Conservation (phyloP, 805 yeast genomes). For the Phaffomyces thermotolerans region DNA sequence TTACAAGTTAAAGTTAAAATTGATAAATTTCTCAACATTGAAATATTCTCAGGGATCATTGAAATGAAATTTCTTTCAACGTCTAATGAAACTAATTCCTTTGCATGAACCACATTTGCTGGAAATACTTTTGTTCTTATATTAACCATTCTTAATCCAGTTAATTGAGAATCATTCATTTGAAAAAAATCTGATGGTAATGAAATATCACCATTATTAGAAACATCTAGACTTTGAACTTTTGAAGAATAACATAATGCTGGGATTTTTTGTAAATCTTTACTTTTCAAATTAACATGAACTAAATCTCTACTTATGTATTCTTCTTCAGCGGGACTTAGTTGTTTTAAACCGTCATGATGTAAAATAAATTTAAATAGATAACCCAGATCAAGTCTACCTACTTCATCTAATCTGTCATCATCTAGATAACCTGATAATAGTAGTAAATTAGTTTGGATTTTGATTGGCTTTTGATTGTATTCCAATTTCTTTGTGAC, state of each 20-base stretch:
- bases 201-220: conserved; percentile 79
- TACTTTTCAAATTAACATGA: conserved; percentile 63
- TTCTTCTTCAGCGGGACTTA: conserved; percentile 66
- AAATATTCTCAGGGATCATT: conserved; percentile 49
- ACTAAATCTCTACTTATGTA: conserved; percentile 57
- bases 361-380: conserved; percentile 74
- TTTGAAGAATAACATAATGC: conserved; percentile 75
- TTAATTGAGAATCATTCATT: conserved; percentile 60
- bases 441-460: conserved; percentile 65
- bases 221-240: conserved; percentile 73
- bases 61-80: conserved; percentile 74
- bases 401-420: conserved; percentile 73
- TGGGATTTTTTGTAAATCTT: conserved; percentile 79
- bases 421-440: conserved; percentile 72
- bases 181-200: conserved; percentile 83
- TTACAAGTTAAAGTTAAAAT: conserved; percentile 69
- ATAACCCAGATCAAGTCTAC: conserved; percentile 77
- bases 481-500: conserved; percentile 64
- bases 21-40: conserved; percentile 46
- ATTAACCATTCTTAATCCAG: conserved; percentile 57
- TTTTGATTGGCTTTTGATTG: conserved; percentile 67
- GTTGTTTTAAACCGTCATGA: conserved; percentile 50
- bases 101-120: conserved; percentile 59
- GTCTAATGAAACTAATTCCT: conserved; percentile 57
- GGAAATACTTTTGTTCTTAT: conserved; percentile 76